Percentiles rank a stretch among this genome's conserved stretches.
Conservation (phyloP, 768 basidiomycete species). For the Lactarius indigo region DNA sequence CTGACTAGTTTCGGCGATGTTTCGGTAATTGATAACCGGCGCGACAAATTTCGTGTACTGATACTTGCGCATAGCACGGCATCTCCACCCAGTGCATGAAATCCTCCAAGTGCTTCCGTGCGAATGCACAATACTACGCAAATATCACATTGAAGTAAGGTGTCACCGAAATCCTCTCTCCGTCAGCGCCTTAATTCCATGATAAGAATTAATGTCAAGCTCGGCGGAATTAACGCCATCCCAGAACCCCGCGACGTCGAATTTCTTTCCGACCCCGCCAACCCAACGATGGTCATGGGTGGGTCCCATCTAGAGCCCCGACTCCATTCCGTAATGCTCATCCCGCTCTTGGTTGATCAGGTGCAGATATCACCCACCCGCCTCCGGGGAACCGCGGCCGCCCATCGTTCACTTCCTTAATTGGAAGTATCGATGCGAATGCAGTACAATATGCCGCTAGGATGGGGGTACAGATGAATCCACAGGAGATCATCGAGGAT, state of each 20-base stretch:
- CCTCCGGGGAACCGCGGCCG: slow-evolving; percentile 62
- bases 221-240: slow-evolving; percentile 77
- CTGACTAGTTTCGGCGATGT: slow-evolving; percentile 11
- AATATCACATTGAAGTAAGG: slow-evolving; percentile 75
- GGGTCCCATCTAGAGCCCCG: slow-evolving; percentile 18
- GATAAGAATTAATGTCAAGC: slow-evolving; percentile 74
- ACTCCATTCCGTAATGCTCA: background rate
- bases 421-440: slow-evolving; percentile 72
- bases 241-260: slow-evolving; percentile 63
- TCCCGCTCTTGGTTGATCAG: slow-evolving; percentile 10
- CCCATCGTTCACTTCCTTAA: slow-evolving; percentile 76
- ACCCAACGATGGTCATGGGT: slow-evolving; percentile 79
- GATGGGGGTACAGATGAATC: slow-evolving; percentile 58
- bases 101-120: slow-evolving; percentile 55
- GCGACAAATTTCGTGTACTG: background rate
- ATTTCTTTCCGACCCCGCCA: slow-evolving; percentile 60
- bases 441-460: slow-evolving; percentile 65
- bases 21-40: background rate
- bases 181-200: background rate
- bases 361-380: slow-evolving; percentile 84
- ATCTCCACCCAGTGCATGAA: slow-evolving; percentile 79
- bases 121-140: slow-evolving; percentile 72
- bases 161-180: background rate
- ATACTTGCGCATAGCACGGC: slow-evolving; percentile 42
- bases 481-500: slow-evolving; percentile 73